Base-by-base conservation (phyloP, 2,329 filamentous ascomycete species). In the Orbilia oligospora region DNA sequence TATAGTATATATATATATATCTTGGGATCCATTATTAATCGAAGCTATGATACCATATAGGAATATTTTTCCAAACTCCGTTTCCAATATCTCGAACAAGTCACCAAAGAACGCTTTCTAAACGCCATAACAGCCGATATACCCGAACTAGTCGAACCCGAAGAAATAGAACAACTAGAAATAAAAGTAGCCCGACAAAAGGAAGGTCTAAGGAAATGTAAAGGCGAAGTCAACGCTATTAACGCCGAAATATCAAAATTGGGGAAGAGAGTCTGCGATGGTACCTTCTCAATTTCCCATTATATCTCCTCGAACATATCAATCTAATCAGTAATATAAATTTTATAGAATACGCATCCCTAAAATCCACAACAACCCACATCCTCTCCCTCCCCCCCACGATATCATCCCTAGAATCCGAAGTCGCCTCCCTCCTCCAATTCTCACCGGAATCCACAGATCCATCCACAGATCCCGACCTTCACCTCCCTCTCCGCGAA, bases 61-160 rank as follows among this genome's bases (percentile, higher is more conserved):
- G 94, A 97, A 85, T 89, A 98, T 20, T 99, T 98, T 85, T 92
- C 93, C 49, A 98, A 99, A 86, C 88, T 98, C 46, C 93, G 95
- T 81, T 98, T 98, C 87, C 97, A 93, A 80, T 98, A 98, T 85
- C 92, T 97, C 82, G 96, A 99, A 85, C 96, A 98, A 87, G 94
- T 98, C 80, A 98, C 95, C 53, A 99, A 98, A 85, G 96, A 99
- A 84, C 97, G 97, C 83, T 98, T 97, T 84, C 91, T 99, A 69
- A 93, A 94, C 81, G 91, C 93, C 80, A 97, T 98, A 81, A 93
- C 97, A 16, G 93, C 93, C 80, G 93, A 97, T 80, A 93, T 94
- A 61, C 96, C 95, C 0, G 88, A 94, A 16, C 91, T 98, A 55
- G 92, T 97, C 73, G 91, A 91, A 48, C 89, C 91, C 51, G 89